Evolutionary conservation across 768 basidiomycete genomes (phyloP).

Genomic region (Termitomyces sp.): DNA sequence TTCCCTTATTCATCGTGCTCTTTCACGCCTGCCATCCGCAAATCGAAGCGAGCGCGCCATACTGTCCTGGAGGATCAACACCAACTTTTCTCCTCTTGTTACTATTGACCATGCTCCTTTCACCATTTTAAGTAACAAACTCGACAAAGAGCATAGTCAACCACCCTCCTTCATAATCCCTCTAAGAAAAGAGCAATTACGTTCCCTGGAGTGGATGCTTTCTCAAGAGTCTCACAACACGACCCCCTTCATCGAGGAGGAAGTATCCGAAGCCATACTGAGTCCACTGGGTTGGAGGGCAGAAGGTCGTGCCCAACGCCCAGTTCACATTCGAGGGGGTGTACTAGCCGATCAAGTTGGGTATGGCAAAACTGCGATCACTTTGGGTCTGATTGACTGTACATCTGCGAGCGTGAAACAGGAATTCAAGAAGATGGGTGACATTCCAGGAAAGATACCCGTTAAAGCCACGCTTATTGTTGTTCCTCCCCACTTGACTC

Average conservation of each 20-base stretch:
- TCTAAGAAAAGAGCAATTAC: conserved; percentile 80
- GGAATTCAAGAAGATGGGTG: conserved; percentile 49
- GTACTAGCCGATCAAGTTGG: conserved; percentile 96
- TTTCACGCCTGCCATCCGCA: conserved; percentile 66
- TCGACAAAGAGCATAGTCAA: conserved; percentile 64
- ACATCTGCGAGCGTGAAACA: conserved; percentile 47
- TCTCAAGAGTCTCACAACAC: conserved; percentile 61
- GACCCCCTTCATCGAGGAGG: conserved; percentile 84
- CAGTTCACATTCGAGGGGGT: conserved; percentile 74
- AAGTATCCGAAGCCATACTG: conserved; percentile 86
- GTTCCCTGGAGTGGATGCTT: conserved; percentile 93
- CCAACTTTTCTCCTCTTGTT: conserved; percentile 65
- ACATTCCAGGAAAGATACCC: conserved; percentile 61
- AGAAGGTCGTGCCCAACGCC: conserved; percentile 83
- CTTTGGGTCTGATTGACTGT: conserved; percentile 82
- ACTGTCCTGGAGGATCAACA: conserved; percentile 78
- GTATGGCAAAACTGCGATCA: conserved; percentile 96
- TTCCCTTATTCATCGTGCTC: conserved; percentile 81
- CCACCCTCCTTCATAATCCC: conserved; percentile 74
- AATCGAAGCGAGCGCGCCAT: conserved; percentile 40
- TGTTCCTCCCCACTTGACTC: conserved; percentile 85
- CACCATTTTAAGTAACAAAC: conserved; percentile 67
- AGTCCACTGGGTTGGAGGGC: conserved; percentile 89
- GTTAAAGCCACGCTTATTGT: conserved; percentile 77
- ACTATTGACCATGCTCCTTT: conserved; percentile 60